Percentiles rank a stretch among this genome's conserved stretches.
phyloP scores from a whole-genome alignment of 140 eudicot species.

The Oenanthe javanica region DNA sequence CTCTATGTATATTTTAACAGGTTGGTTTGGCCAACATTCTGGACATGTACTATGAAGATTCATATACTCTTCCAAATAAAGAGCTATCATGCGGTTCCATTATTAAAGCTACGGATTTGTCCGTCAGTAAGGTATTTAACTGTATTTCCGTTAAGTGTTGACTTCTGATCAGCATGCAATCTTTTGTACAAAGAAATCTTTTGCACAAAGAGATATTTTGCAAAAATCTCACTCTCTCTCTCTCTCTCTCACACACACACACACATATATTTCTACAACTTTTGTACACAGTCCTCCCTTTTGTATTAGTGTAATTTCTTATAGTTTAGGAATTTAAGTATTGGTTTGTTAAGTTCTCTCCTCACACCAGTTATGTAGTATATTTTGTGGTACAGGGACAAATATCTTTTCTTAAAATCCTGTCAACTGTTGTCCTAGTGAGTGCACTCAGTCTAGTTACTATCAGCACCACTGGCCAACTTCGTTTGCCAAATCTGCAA shows the following conservation, averaged over 20 bases:
- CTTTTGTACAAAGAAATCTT: background rate
- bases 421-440: slow-evolving; percentile 37
- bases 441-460: slow-evolving; percentile 54
- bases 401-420: slow-evolving; percentile 39
- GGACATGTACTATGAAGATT: slow-evolving; percentile 93
- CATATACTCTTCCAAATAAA: slow-evolving; percentile 68
- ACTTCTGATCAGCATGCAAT: background rate
- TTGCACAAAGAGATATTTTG: background rate
- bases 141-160: background rate
- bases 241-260: no score
- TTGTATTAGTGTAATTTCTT: background rate
- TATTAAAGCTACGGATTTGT: slow-evolving; percentile 34
- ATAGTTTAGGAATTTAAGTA: background rate
- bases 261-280: no score
- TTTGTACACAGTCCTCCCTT: background rate
- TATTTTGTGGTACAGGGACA: slow-evolving; percentile 36
- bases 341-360: background rate
- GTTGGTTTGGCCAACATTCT: slow-evolving; percentile 70
- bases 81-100: slow-evolving; percentile 44
- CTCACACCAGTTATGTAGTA: background rate
- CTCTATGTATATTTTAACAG: slow-evolving; percentile 18
- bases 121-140: slow-evolving; percentile 48
- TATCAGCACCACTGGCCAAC: slow-evolving; percentile 37
- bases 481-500: slow-evolving; percentile 38
- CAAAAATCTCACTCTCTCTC: no score